These are phyloP conservation scores for Cordia subcordata DNA, from an alignment of 257 asterid genomes.

Conservation along the genomic window DNA sequence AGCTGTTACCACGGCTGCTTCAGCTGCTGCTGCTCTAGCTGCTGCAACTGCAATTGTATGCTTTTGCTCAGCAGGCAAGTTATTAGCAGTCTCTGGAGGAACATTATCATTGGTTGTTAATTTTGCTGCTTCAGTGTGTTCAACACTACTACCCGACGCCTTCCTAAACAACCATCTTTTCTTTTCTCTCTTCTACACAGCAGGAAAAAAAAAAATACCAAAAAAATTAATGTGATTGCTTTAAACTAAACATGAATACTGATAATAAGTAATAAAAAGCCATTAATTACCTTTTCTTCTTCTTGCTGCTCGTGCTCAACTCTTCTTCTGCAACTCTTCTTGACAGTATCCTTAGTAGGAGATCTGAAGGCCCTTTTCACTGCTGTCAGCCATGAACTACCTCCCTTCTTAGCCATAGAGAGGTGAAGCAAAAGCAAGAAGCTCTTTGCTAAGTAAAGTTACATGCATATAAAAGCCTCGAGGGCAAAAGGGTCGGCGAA, in stretches of 20 bases:
- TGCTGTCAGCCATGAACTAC: conserved; percentile 78
- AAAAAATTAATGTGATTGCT: too few relatives aligned
- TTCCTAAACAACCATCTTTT: conserved; percentile 83
- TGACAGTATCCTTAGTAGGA: conserved; percentile 65
- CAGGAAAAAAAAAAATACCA: background rate
- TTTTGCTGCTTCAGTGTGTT: conserved; percentile 24
- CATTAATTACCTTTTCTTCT: conserved; percentile 56
- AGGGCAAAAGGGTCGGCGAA: conserved; percentile 4
- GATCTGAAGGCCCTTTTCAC: conserved; percentile 90
- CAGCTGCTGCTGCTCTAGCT: conserved; percentile 73
- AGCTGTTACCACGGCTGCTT: conserved; percentile 72
- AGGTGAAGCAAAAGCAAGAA: background rate
- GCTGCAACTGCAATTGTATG: conserved; percentile 79
- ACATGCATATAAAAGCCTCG: background rate
- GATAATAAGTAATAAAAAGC: too few relatives aligned
- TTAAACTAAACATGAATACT: background rate
- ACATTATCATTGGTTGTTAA: conserved; percentile 8
- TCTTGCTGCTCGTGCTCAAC: conserved; percentile 46
- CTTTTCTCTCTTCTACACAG: conserved; percentile 60
- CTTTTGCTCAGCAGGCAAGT: conserved; percentile 39
- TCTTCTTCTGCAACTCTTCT: conserved; percentile 49
- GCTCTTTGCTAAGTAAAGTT: background rate
- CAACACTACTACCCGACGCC: conserved; percentile 23
- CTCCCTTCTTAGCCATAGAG: conserved; percentile 67
- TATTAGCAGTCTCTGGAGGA: conserved; percentile 15